Conservation (phyloP, 1,139 yeast species). For the Sugiyamaella castrensis region DNA sequence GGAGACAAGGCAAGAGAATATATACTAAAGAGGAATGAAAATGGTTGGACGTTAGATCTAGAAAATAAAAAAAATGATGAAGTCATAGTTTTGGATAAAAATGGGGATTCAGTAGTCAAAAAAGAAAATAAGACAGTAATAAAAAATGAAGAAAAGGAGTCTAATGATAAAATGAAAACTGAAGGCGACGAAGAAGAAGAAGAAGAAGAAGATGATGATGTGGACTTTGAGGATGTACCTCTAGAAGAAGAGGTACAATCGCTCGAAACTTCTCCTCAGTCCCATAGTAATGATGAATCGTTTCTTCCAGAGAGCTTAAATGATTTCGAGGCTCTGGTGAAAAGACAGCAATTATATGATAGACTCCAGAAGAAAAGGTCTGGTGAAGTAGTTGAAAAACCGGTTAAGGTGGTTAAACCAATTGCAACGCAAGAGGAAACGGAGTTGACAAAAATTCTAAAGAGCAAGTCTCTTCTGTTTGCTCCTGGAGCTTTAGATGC, state of each 20-base stretch:
- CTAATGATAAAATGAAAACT: constrained; percentile 37
- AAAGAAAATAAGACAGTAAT: constrained; percentile 15
- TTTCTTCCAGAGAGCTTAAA: constrained; percentile 25
- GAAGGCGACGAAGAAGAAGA: constrained; percentile 22
- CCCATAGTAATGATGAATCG: not conserved
- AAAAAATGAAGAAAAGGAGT: constrained; percentile 29
- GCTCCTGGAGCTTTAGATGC: too few relatives aligned
- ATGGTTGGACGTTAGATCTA: constrained; percentile 84
- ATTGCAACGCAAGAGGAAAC: too few relatives aligned
- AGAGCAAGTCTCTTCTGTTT: too few relatives aligned
- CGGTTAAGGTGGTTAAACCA: too few relatives aligned
- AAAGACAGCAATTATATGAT: constrained; percentile 29
- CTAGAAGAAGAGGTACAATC: constrained; percentile 18
- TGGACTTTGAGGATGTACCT: constrained; percentile 63
- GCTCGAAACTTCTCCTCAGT: not conserved
- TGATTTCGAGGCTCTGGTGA: constrained; percentile 29
- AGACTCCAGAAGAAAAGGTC: not conserved
- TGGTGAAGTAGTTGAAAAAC: too few relatives aligned
- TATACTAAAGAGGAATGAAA: constrained; percentile 68
- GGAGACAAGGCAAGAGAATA: constrained; percentile 81
- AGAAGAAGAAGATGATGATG: constrained; percentile 44
- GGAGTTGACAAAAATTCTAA: too few relatives aligned
- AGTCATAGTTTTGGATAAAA: constrained; percentile 24
- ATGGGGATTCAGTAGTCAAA: constrained; percentile 25
- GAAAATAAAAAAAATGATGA: constrained; percentile 42